phyloP scores from a whole-genome alignment of 495 filamentous ascomycete species.

The Gamarada debralockiae region DNA sequence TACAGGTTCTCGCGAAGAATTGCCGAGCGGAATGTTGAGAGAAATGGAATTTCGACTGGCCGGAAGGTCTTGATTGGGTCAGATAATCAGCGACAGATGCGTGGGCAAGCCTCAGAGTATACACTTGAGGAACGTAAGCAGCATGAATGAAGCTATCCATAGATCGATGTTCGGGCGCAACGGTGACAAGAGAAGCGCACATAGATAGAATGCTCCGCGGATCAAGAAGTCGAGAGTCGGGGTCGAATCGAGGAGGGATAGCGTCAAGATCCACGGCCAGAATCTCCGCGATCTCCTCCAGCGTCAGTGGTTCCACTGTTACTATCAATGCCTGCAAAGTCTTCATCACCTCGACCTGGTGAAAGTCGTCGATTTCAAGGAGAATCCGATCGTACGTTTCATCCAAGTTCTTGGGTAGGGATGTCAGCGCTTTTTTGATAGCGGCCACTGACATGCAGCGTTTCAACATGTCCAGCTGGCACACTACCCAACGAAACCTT shows the following conservation, averaged over 20 bases:
- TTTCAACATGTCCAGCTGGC: constrained; percentile 15
- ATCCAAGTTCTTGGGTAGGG: constrained; percentile 9
- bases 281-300: constrained; percentile 14
- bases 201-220: constrained; percentile 7
- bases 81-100: constrained; percentile 17
- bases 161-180: neutral
- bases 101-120: constrained; percentile 8
- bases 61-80: neutral
- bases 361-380: constrained; percentile 1
- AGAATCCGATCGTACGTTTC: constrained; percentile 12
- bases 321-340: constrained; percentile 3
- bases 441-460: constrained; percentile 9
- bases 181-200: constrained; percentile 12
- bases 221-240: constrained; percentile 7
- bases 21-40: constrained; percentile 5
- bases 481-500: constrained; percentile 19
- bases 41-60: constrained; percentile 9
- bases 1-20: constrained; percentile 5
- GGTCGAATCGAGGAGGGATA: constrained; percentile 6
- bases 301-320: neutral
- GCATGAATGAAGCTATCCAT: neutral
- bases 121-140: neutral
- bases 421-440: constrained; percentile 5
- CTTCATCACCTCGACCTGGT: constrained; percentile 8
- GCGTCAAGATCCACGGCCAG: constrained; percentile 8